Percentiles rank a stretch among this genome's conserved stretches.
Conservation (phyloP, 805 yeast species). For the Candida incommunis region DNA sequence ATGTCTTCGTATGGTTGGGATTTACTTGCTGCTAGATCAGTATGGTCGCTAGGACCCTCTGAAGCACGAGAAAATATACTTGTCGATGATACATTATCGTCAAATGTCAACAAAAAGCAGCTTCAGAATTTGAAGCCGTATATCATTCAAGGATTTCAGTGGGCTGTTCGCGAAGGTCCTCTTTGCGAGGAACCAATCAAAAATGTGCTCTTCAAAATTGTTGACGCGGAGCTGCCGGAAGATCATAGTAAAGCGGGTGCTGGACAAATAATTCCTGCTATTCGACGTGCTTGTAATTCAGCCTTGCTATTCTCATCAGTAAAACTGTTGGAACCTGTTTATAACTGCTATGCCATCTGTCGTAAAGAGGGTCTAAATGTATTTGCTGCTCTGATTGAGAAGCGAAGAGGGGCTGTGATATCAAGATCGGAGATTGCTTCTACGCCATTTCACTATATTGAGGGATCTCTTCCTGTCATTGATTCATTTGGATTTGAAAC, state of each 20-base stretch:
- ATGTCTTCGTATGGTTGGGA: conserved; percentile 61
- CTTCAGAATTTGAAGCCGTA: conserved; percentile 35
- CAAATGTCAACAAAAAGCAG: conserved; percentile 32
- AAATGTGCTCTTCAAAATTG: conserved; percentile 53
- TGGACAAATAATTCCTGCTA: conserved; percentile 69
- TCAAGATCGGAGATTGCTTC: conserved; percentile 48
- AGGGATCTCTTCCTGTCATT: conserved; percentile 68
- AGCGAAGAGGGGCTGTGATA: conserved; percentile 54
- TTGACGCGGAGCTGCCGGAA: conserved; percentile 41
- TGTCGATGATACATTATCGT: conserved; percentile 60
- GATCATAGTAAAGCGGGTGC: conserved; percentile 36
- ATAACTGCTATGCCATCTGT: conserved; percentile 44
- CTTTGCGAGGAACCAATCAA: conserved; percentile 74
- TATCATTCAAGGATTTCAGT: conserved; percentile 64
- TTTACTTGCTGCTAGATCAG: conserved; percentile 62
- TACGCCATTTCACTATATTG: conserved; percentile 47
- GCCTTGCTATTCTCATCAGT: conserved; percentile 72
- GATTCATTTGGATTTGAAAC: conserved; percentile 86
- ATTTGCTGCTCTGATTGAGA: conserved; percentile 34
- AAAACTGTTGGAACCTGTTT: conserved; percentile 68
- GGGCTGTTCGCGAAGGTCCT: conserved; percentile 83
- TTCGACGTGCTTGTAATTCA: conserved; percentile 71
- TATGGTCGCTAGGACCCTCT: conserved; percentile 66
- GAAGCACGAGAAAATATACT: conserved; percentile 37
- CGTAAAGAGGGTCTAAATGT: conserved; percentile 34